Evolutionary conservation across 148 eudicot genomes (phyloP).

Genomic region (Vaccinium myrtillus): DNA sequence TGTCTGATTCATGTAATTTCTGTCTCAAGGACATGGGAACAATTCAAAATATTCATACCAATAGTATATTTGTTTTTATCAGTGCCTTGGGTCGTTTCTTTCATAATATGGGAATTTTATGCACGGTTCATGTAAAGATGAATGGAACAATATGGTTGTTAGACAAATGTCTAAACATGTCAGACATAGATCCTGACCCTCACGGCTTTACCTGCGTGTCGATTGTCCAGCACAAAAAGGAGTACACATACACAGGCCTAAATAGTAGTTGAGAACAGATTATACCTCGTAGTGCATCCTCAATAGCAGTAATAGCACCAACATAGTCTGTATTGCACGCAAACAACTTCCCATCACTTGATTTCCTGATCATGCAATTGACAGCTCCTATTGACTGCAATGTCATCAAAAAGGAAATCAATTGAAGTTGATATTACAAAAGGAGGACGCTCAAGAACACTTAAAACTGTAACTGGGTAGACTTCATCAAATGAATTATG

Average conservation of each 20-base stretch:
- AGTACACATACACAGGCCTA: neutral
- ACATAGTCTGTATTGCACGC: slow-evolving; percentile 70
- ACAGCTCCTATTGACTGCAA: slow-evolving; percentile 69
- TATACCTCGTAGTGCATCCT: slow-evolving; percentile 51
- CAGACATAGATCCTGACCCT: neutral
- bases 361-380: slow-evolving; percentile 46
- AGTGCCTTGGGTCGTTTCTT: neutral
- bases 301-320: slow-evolving; percentile 75
- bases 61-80: neutral
- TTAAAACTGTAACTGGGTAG: neutral
- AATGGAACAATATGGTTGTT: neutral
- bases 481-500: neutral
- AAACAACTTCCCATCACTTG: slow-evolving; percentile 47
- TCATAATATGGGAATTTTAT: no score
- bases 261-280: neutral
- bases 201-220: neutral
- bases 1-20: neutral
- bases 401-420: slow-evolving; percentile 7
- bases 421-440: neutral
- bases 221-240: neutral
- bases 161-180: neutral
- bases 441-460: neutral
- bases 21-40: neutral
- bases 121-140: neutral
- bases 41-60: neutral